Conservation (phyloP, 176 grass and related monocot species). For the Zoysia pacifica region DNA sequence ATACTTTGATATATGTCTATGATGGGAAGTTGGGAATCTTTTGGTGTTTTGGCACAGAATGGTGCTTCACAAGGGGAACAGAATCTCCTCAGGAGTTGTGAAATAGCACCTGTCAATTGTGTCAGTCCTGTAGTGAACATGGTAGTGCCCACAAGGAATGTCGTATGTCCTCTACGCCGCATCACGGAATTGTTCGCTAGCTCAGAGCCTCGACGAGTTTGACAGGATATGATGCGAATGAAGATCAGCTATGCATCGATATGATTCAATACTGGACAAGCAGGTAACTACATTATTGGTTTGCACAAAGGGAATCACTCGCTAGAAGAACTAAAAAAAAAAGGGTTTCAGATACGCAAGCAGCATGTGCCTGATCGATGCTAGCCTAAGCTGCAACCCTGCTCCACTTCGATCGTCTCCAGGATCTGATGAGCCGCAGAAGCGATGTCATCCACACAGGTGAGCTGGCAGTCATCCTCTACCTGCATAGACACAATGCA, state of each 20-base stretch:
- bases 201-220: background rate
- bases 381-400: constrained; percentile 36
- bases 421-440: constrained; percentile 65
- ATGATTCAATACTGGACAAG: background rate
- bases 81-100: constrained; percentile 16
- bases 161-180: constrained; percentile 30
- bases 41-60: constrained; percentile 31
- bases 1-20: background rate
- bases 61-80: constrained; percentile 52
- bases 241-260: constrained; percentile 11
- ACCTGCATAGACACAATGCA: constrained; percentile 47
- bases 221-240: background rate
- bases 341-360: background rate
- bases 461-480: constrained; percentile 70
- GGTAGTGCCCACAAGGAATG: constrained; percentile 45
- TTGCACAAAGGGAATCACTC: constrained; percentile 32
- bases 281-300: constrained; percentile 42
- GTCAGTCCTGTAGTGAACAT: constrained; percentile 45
- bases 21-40: constrained; percentile 20
- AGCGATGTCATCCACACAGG: constrained; percentile 78
- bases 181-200: constrained; percentile 32
- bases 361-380: background rate
- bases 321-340: constrained; percentile 25
- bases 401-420: constrained; percentile 62
- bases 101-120: constrained; percentile 31